Evolutionary conservation across 1,284 basidiomycete species (phyloP).

Genomic region (Ceratorhiza oryzae-sativae): DNA sequence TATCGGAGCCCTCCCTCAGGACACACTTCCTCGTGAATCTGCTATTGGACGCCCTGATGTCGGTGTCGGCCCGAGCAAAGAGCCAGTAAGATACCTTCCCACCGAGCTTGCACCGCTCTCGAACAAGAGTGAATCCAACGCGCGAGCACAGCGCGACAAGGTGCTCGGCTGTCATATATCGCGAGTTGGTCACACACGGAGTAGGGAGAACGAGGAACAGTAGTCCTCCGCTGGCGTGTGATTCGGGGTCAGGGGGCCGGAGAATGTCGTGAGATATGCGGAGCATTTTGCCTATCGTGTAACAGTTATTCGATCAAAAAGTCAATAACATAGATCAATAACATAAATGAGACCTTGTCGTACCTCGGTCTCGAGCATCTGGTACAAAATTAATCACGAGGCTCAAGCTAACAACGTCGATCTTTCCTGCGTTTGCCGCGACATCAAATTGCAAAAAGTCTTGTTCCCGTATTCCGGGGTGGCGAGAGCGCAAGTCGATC

Average conservation of each 20-base stretch:
- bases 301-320: not conserved
- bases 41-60: conserved; percentile 37
- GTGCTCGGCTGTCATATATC: conserved; percentile 71
- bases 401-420: conserved; percentile 83
- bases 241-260: conserved; percentile 43
- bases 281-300: conserved; percentile 73
- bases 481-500: conserved; percentile 82
- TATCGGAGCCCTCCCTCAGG: conserved; percentile 64
- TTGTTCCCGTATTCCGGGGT: conserved; percentile 78
- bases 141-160: conserved; percentile 64
- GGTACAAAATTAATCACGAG: conserved; percentile 89
- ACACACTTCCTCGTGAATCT: conserved; percentile 64
- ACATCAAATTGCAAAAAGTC: conserved; percentile 75
- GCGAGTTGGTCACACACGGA: conserved; percentile 82
- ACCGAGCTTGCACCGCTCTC: conserved; percentile 65
- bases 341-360: conserved; percentile 41
- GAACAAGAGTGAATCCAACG: conserved; percentile 70
- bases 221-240: conserved; percentile 53
- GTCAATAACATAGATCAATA: not conserved
- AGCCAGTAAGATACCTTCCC: conserved; percentile 83
- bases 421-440: conserved; percentile 58
- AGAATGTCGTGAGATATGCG: conserved; percentile 68
- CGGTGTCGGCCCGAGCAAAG: conserved; percentile 54
- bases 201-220: conserved; percentile 83
- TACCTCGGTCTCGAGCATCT: conserved; percentile 76